Conservation (phyloP, 495 filamentous ascomycete species). For the Aspergillus affinis region DNA sequence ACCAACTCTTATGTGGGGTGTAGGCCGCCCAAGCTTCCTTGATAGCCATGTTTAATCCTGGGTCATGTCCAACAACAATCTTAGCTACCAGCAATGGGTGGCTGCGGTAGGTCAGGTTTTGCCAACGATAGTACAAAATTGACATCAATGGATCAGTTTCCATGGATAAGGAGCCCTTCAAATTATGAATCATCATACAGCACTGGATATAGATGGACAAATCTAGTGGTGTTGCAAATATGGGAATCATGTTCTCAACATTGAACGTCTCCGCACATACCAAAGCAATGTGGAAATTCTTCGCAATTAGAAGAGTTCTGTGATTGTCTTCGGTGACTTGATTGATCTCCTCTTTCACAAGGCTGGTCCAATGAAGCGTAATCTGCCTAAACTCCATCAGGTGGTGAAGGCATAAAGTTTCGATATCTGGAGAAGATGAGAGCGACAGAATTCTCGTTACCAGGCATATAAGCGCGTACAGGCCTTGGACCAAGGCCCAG, state of each 20-base stretch:
- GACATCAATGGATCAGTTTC: too few relatives aligned
- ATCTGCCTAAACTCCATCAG: slow-evolving; percentile 12
- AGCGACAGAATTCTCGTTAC: slow-evolving; percentile 38
- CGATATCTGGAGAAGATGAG: slow-evolving; percentile 15
- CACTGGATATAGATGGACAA: slow-evolving; percentile 41
- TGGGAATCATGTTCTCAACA: slow-evolving; percentile 17
- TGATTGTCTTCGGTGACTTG: slow-evolving; percentile 14
- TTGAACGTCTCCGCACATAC: slow-evolving; percentile 42
- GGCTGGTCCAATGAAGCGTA: slow-evolving; percentile 17
- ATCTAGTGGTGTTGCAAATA: slow-evolving; percentile 15
- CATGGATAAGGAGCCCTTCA: slow-evolving; percentile 13
- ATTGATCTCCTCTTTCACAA: slow-evolving; percentile 14
- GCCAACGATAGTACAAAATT: too few relatives aligned
- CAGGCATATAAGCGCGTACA: slow-evolving; percentile 36
- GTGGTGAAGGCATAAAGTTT: slow-evolving; percentile 6
- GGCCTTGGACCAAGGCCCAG: slow-evolving; percentile 46
- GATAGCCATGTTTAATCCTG: too few relatives aligned
- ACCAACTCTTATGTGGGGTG: too few relatives aligned
- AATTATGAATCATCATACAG: slow-evolving; percentile 37
- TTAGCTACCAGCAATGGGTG: too few relatives aligned
- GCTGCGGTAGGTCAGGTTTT: too few relatives aligned
- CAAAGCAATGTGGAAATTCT: slow-evolving; percentile 29
- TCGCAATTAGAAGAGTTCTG: slow-evolving; percentile 23
- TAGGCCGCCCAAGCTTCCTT: too few relatives aligned
- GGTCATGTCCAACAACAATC: too few relatives aligned